Evolutionary conservation across 1,139 yeast species (phyloP), one percentile per base, ranked within the genome.

Genomic region (Entelexis paramagnoliae): DNA sequence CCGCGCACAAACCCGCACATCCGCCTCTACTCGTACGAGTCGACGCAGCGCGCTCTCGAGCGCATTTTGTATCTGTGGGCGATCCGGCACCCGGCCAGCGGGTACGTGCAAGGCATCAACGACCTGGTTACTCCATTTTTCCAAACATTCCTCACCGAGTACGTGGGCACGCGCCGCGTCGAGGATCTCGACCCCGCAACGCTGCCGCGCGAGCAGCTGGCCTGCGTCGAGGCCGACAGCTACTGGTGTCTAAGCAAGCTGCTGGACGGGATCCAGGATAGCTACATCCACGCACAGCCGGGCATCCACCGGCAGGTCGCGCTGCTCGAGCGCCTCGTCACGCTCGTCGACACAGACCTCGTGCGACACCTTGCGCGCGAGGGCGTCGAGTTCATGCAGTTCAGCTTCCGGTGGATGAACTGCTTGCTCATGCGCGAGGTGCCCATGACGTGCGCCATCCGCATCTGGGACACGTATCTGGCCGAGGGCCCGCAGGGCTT

Each of bases 391-490:
- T 91, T 91, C 64, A 80, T 93, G 59, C 98, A 93, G 66, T 91
- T 91, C 68, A 79, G 96, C 29, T 93, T 91, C 69, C 75, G 99
- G 59, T 91, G 99, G 99, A 93, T 93, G 97, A 91, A 93, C 68
- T 91, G 99, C 69, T 71, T 91, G 61, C 72, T 91, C 51, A 91
- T 91, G 99, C 76, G 99, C 59, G 99, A 91, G 64, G 74, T 91
- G 43, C 79, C 82, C 45, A 80, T 91, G 61, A 72, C 74, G 38
- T 76, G 87, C 55, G 85, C 91, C 9, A 80, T 88, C 29, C 74
- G 99, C 51, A 91, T 91, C 95, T 91, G 98, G 98, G 99, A 91
- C 64, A 89, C 99, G 0, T 91, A 91, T 65, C 69, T 91, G 51
- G 81, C 95, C 49, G 96, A 91, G 65, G 85, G 84, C 5, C 82